Conservation (phyloP, 129 eudicot species). For the Helianthus annuus region HanXRQr2.0-SUNRISE NC_035447.2:21467021-21467520, state of each 20-base stretch:
- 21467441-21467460: slow-evolving; percentile 17
- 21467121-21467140: too few species aligned
- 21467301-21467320: slow-evolving; percentile 5
- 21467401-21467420: neutral
- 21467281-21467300: neutral
- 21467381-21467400: neutral
- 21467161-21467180: too few species aligned
- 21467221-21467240: neutral
- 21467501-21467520: slow-evolving; percentile 15
- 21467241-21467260: slow-evolving; percentile 4
- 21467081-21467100: too few species aligned
- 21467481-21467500: slow-evolving; percentile 13
- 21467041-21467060: too few species aligned
- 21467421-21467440: slow-evolving; percentile 4
- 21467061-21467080: too few species aligned
- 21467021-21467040: too few species aligned
- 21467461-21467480: slow-evolving; percentile 14
- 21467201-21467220: too few species aligned
- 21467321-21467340: slow-evolving; percentile 1
- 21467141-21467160: too few species aligned
- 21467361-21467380: slow-evolving; percentile 10
- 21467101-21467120: too few species aligned
- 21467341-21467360: slow-evolving; percentile 6
- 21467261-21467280: slow-evolving; percentile 2
- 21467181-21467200: too few species aligned